phyloP scores from a whole-genome alignment of 345 rosid genomes.

The Brassica rapa region DNA sequence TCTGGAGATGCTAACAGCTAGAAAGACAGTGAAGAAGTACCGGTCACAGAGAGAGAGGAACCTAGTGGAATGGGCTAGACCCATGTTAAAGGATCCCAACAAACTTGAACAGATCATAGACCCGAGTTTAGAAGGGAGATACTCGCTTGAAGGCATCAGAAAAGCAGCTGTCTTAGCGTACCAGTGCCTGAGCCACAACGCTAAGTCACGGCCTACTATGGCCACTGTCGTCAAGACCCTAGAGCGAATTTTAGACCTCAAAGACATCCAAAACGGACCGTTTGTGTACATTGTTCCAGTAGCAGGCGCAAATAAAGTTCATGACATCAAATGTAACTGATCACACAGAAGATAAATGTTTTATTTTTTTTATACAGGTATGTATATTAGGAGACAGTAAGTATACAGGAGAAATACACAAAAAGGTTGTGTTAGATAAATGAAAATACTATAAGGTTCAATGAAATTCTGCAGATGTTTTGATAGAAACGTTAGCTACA shows the following conservation, averaged over 20 bases:
- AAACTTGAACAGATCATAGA: slow-evolving; percentile 62
- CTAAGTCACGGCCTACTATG: slow-evolving; percentile 75
- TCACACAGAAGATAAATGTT: not conserved
- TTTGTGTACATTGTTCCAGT: slow-evolving; percentile 44
- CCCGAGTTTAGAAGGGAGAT: slow-evolving; percentile 76
- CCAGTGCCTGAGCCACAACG: slow-evolving; percentile 67
- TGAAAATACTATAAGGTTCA: slow-evolving; percentile 17
- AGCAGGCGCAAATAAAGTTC: slow-evolving; percentile 17
- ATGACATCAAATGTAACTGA: slow-evolving; percentile 24
- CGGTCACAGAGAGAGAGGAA: slow-evolving; percentile 58
- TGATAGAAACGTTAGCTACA: slow-evolving; percentile 39
- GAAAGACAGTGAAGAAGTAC: slow-evolving; percentile 54
- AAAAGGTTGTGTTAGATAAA: slow-evolving; percentile 25
- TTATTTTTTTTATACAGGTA: slow-evolving; percentile 17
- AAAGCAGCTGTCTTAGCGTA: slow-evolving; percentile 63
- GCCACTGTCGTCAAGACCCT: slow-evolving; percentile 54
- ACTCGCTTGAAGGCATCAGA: slow-evolving; percentile 56
- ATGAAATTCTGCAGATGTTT: slow-evolving; percentile 9
- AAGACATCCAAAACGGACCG: slow-evolving; percentile 47
- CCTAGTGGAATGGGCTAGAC: slow-evolving; percentile 81
- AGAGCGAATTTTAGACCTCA: slow-evolving; percentile 59
- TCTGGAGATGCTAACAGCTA: slow-evolving; percentile 68
- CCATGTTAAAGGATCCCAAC: slow-evolving; percentile 52
- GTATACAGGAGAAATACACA: not conserved
- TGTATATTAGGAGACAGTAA: slow-evolving; percentile 27